These are phyloP conservation scores for Cercophora sp. DNA, from an alignment of 495 filamentous ascomycete species.

Conservation along the genomic window DNA sequence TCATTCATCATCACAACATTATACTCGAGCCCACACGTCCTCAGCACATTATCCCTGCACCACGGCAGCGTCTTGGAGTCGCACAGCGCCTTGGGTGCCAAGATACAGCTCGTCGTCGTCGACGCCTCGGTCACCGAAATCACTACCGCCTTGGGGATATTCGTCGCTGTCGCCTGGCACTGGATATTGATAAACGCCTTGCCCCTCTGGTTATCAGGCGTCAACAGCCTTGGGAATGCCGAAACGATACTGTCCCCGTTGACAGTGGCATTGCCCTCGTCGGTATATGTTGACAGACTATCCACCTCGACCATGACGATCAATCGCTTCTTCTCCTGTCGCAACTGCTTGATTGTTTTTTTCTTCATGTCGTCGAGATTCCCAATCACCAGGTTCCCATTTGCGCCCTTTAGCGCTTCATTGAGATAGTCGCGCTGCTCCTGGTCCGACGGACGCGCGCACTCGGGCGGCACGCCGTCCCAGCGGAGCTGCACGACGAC, in stretches of 20 bases:
- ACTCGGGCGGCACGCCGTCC: slow-evolving; percentile 49
- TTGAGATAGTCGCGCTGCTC: slow-evolving; percentile 40
- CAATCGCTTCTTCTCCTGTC: slow-evolving; percentile 41
- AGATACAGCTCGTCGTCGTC: slow-evolving; percentile 38
- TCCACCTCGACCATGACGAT: slow-evolving; percentile 43
- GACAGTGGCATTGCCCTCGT: slow-evolving; percentile 48
- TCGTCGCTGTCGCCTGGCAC: slow-evolving; percentile 53
- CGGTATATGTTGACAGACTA: slow-evolving; percentile 49
- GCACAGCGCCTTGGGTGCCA: slow-evolving; percentile 50
- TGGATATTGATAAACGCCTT: slow-evolving; percentile 48
- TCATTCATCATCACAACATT: slow-evolving; percentile 53
- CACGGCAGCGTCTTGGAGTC: slow-evolving; percentile 50
- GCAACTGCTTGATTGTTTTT: slow-evolving; percentile 37
- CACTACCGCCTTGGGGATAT: slow-evolving; percentile 44
- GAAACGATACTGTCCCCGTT: slow-evolving; percentile 44
- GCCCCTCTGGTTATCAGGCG: slow-evolving; percentile 30
- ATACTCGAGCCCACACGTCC: slow-evolving; percentile 31
- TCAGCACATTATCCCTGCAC: slow-evolving; percentile 39
- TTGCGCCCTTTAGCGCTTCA: slow-evolving; percentile 28
- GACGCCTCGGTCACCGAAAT: slow-evolving; percentile 43
- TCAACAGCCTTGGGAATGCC: slow-evolving; percentile 37
- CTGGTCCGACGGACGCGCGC: slow-evolving; percentile 38
- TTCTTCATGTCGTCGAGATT: slow-evolving; percentile 34
- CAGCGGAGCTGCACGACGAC: slow-evolving; percentile 50
- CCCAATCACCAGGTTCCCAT: slow-evolving; percentile 30